Base-by-base conservation (phyloP, 345 rosid species). In the Stellera chamaejasme region DNA sequence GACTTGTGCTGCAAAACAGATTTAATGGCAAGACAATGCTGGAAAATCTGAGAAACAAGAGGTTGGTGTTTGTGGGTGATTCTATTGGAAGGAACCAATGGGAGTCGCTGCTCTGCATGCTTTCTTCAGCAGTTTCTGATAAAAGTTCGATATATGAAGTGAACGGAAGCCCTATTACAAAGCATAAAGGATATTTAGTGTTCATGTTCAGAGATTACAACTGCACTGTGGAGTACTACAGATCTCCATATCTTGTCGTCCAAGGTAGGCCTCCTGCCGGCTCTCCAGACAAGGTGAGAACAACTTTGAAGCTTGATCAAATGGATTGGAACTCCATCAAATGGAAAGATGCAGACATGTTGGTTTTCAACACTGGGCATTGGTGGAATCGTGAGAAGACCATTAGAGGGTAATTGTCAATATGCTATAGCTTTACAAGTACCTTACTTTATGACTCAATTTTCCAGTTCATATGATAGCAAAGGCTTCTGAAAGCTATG, bases 321-420 rank as follows among this genome's bases (percentile, higher is more conserved):
- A 82, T 89, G 97, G 99, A 93, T 58, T 89, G 97, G 96, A 78
- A 50, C 46, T 76, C 79, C 1, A 45, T 43, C 43, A 84, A 72
- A 64, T 93, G 99, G 99, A 82, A 43, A 64, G 78, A 77, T 26
- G 86, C 99, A 0, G 99, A 89, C 71, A 55, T 89, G 42, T 67
- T 93, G 55, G 77, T 93, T 61, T 72, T 93, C 65, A 93, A 93
- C 72, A 82, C 86, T 0, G 98, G 99, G 62, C 97, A 93, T 52
- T 93, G 97, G 99, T 89, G 96, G 96, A 89, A 86, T 67, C 70
- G 82, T 2, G 97, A 86, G 82, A 93, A 93, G 81, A 93, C 99
- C 26, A 68, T 79, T 36, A 81, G 91, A 77, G 83, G 84, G 99
- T 93, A 76, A 5, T 32, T 4, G 5, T 32, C 9, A 32, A 32